Base-by-base conservation (phyloP, 2,329 filamentous ascomycete species). In the Calonectria pauciramosa region DNA sequence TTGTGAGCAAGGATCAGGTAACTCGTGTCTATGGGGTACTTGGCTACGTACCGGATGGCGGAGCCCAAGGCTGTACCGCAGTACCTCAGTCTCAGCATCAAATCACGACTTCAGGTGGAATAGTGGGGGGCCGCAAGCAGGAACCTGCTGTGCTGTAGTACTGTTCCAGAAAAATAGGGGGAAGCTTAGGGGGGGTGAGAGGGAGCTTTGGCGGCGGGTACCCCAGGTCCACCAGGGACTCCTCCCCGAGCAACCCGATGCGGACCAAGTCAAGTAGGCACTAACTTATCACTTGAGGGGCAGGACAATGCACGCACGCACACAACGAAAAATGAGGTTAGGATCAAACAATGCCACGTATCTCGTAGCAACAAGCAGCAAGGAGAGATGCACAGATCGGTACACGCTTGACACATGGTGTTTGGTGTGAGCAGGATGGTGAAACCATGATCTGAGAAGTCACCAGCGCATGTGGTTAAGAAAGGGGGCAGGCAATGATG, bases 161-260 rank as follows among this genome's bases (percentile, higher is more conserved):
- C 64, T 79, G 75, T 81, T 80, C 76, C 75, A 79, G 79, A 76
- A 75, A 77, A 81, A 80, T 80, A 81, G 76, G 78, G 79, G 79
- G 56, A 32, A 60, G 54, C 34, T 56, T 56, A 44, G 49, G 59
- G 56, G 30, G 47, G n/a, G n/a, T n/a, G n/a, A 18, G 52, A 72
- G 38, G 41, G 64, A 63, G 52, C 64, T 66, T 59, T 64, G 49
- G 47, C 44, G 41, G 60, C 70, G 64, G 70, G 69, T 30, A 66
- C 56, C 71, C 56, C 36, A 67, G 65, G 64, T 59, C 59, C 65
- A 70, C 71, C 68, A 54, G 7, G 52, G 68, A 52, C 68, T 63
- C 49, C 68, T 63, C 49, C 52, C 72, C 54, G 38, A 44, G 60
- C 41, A 28, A 63, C 72, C 41, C 44, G 68, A 71, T 64, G 67